Conservation (phyloP, 148 eudicot genomes). For the Chenopodium formosanum region DNA sequence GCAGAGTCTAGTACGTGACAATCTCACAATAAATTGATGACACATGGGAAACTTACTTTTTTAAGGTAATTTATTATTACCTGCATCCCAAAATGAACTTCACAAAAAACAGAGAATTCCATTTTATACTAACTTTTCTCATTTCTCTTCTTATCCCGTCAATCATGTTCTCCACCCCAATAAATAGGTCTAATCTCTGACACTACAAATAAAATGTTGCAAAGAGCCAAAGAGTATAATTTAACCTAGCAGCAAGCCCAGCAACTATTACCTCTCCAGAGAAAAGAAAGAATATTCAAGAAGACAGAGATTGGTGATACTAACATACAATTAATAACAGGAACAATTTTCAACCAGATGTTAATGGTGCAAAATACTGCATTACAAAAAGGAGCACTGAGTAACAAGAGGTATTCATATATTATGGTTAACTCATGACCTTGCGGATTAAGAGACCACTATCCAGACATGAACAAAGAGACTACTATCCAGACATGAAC, state of each 20-base stretch:
- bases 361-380: not conserved
- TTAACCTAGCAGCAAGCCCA: conserved; percentile 2
- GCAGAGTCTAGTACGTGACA: not conserved
- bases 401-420: not conserved
- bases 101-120: not conserved
- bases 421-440: not conserved
- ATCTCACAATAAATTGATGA: not conserved
- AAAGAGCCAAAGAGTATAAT: not conserved
- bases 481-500: too few species aligned
- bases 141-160: not conserved
- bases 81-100: too few species aligned
- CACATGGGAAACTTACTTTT: not conserved
- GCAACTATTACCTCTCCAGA: not conserved
- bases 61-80: not conserved
- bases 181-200: not conserved
- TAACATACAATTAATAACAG: not conserved
- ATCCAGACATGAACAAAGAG: too few species aligned
- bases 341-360: conserved; percentile 7
- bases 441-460: not conserved
- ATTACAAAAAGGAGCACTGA: not conserved
- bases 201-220: not conserved
- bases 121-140: not conserved
- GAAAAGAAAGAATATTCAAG: conserved; percentile 12
- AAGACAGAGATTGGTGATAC: not conserved
- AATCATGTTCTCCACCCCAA: not conserved